phyloP scores from a whole-genome alignment of 2,329 filamentous ascomycete genomes.

The Hymenoscyphus repandus region DNA sequence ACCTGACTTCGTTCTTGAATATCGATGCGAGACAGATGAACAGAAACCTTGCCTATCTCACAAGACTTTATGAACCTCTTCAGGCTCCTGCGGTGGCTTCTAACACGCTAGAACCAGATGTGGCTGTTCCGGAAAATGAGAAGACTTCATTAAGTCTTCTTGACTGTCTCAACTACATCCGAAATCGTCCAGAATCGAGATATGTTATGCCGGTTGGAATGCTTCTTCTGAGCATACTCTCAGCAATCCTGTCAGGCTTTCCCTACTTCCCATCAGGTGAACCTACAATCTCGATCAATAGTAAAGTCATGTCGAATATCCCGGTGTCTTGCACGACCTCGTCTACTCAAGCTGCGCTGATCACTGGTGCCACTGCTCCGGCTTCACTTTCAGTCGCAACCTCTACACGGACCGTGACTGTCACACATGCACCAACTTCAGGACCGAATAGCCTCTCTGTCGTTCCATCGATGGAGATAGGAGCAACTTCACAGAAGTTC shows the following conservation, averaged over 20 bases:
- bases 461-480: slow-evolving; percentile 36
- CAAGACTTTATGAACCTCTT: slow-evolving; percentile 30
- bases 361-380: slow-evolving; percentile 18
- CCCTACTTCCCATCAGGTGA: slow-evolving; percentile 19
- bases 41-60: slow-evolving; percentile 46
- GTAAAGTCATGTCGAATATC: slow-evolving; percentile 26
- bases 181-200: slow-evolving; percentile 21
- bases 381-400: slow-evolving; percentile 25
- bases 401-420: slow-evolving; percentile 29
- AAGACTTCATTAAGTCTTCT: slow-evolving; percentile 17
- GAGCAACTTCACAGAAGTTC: slow-evolving; percentile 18
- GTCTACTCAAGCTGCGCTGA: slow-evolving; percentile 14
- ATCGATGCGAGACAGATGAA: slow-evolving; percentile 50
- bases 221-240: slow-evolving; percentile 23
- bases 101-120: slow-evolving; percentile 3
- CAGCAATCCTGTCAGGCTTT: slow-evolving; percentile 18
- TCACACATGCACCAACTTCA: slow-evolving; percentile 31
- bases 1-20: slow-evolving; percentile 43
- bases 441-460: slow-evolving; percentile 35
- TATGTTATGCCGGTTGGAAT: slow-evolving; percentile 21
- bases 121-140: slow-evolving; percentile 15
- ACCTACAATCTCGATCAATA: slow-evolving; percentile 30
- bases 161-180: slow-evolving; percentile 18
- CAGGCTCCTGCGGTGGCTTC: slow-evolving; percentile 2
- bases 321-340: slow-evolving; percentile 22